Percentiles rank a stretch among this genome's conserved stretches.
Conservation (phyloP, 2,329 filamentous ascomycete genomes). For the Septoria linicola region DNA sequence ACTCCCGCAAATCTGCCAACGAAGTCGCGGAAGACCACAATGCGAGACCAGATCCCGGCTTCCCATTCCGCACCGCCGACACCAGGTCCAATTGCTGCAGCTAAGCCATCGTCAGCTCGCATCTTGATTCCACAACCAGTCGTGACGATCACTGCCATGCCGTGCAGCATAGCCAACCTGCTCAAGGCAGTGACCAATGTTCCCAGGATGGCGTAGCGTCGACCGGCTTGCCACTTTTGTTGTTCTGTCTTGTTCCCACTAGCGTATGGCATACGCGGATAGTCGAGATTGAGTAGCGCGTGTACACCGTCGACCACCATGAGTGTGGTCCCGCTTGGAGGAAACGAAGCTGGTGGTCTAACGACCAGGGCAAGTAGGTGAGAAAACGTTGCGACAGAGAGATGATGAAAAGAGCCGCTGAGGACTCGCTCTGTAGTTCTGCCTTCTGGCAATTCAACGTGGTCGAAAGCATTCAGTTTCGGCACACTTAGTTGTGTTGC, state of each 20-base stretch:
- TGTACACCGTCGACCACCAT: slow-evolving; percentile 78
- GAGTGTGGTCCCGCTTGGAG: slow-evolving; percentile 63
- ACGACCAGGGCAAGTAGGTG: slow-evolving; percentile 71
- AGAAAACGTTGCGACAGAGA: slow-evolving; percentile 58
- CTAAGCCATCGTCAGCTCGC: slow-evolving; percentile 51
- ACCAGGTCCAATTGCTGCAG: slow-evolving; percentile 70
- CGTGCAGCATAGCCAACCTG: slow-evolving; percentile 70
- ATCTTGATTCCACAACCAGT: slow-evolving; percentile 83
- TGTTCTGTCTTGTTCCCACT: slow-evolving; percentile 46
- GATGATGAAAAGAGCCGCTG: slow-evolving; percentile 57
- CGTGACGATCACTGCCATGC: slow-evolving; percentile 71
- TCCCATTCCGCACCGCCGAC: slow-evolving; percentile 80
- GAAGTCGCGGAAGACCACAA: slow-evolving; percentile 78
- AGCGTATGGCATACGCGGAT: slow-evolving; percentile 55
- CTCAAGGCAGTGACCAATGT: slow-evolving; percentile 61
- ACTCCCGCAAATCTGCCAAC: slow-evolving; percentile 45
- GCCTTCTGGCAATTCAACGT: background rate
- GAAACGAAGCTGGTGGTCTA: slow-evolving; percentile 62
- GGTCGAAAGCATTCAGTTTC: slow-evolving; percentile 4
- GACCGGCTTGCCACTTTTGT: slow-evolving; percentile 49
- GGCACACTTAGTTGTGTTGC: slow-evolving; percentile 17
- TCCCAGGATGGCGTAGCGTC: slow-evolving; percentile 62
- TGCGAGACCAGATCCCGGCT: slow-evolving; percentile 66
- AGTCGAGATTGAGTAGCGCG: slow-evolving; percentile 71
- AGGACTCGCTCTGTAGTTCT: background rate